Evolutionary conservation across 768 basidiomycete genomes (phyloP).

Genomic region (Trametes cubensis): DNA sequence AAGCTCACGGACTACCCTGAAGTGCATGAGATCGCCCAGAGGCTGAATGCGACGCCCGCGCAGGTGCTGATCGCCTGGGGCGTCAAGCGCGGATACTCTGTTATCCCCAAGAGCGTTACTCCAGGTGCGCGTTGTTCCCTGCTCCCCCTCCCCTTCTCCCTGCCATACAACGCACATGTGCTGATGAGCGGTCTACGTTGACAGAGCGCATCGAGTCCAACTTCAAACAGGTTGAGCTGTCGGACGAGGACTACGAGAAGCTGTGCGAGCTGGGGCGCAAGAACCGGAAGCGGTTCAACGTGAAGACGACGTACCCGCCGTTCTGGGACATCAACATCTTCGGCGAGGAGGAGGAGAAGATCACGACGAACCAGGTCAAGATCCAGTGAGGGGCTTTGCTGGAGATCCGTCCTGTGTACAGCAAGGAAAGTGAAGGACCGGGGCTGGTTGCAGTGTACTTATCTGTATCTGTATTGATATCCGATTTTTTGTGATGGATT

Average conservation of each 20-base stretch:
- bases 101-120: conserved; percentile 84
- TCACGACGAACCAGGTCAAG: conserved; percentile 37
- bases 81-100: conserved; percentile 69
- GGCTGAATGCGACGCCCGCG: conserved; percentile 66
- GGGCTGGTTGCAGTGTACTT: conserved; percentile 5
- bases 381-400: conserved; percentile 26
- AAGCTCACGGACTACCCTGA: conserved; percentile 68
- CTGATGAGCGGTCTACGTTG: no score
- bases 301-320: conserved; percentile 59
- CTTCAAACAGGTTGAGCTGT: conserved; percentile 73
- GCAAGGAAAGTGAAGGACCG: background rate
- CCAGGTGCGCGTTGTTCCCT: conserved; percentile 42
- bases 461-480: conserved; percentile 5
- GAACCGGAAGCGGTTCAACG: conserved; percentile 60
- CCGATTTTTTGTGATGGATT: no score
- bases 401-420: no score
- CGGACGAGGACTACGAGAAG: conserved; percentile 66
- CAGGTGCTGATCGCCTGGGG: conserved; percentile 88
- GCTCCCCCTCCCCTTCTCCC: background rate
- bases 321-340: conserved; percentile 78
- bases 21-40: conserved; percentile 64
- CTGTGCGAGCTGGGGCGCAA: conserved; percentile 53
- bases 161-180: background rate
- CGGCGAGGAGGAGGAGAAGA: conserved; percentile 58
- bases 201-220: conserved; percentile 70